These are phyloP conservation scores for Kluyveromyces sp. DNA, from an alignment of 1,139 yeast species.

Conservation along the genomic window DNA sequence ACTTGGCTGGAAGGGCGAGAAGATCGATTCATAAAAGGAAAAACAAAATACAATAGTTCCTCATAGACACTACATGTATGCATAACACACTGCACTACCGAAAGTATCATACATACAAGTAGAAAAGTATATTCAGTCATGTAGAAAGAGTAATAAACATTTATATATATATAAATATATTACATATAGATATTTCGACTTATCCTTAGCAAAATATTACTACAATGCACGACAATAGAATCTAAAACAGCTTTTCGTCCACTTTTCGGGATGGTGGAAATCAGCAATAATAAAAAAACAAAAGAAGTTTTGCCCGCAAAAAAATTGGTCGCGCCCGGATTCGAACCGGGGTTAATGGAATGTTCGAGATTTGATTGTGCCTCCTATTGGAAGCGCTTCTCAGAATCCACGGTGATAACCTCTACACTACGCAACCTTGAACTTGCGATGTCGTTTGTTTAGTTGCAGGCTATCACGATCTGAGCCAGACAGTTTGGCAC, in stretches of 20 bases:
- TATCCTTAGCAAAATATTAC: no score
- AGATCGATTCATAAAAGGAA: neutral
- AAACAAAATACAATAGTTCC: neutral
- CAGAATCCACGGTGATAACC: constrained; percentile 29
- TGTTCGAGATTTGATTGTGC: constrained; percentile 7
- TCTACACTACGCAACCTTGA: constrained; percentile 21
- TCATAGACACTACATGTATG: no score
- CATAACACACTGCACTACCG: no score
- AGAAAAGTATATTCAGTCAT: no score
- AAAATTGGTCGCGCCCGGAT: constrained; percentile 45
- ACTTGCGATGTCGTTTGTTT: neutral
- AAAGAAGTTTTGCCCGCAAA: neutral
- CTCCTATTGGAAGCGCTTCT: constrained; percentile 3
- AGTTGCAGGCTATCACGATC: neutral
- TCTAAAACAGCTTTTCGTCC: no score
- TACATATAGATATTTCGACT: no score
- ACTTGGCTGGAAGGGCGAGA: constrained; percentile 44
- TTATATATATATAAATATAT: no score
- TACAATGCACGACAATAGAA: no score
- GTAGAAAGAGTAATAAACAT: no score
- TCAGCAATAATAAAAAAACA: neutral
- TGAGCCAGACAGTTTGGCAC: no score
- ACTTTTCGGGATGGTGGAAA: no score
- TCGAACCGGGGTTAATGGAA: constrained; percentile 49
- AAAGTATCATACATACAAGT: no score